Conservation (phyloP, 2,329 filamentous ascomycete species). For the Diaporthe sp. region DNA sequence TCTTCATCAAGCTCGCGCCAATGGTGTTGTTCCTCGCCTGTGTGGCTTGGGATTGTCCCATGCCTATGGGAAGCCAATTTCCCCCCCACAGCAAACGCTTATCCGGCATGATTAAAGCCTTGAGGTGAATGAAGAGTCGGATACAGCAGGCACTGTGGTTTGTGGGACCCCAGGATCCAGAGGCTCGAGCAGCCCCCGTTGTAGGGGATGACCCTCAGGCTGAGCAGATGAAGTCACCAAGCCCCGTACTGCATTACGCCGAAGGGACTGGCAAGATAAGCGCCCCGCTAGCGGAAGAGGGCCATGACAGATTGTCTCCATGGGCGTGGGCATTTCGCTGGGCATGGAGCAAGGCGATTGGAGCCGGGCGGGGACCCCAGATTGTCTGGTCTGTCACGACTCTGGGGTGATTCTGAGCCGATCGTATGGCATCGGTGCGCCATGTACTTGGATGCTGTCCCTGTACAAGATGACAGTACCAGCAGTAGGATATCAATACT, state of each 20-base stretch:
- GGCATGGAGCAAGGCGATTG: conserved; percentile 20
- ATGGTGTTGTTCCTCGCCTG: conserved; percentile 11
- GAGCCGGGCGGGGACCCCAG: conserved; percentile 36
- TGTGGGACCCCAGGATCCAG: not conserved
- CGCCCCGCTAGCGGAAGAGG: conserved; percentile 32
- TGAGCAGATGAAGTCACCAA: conserved; percentile 18
- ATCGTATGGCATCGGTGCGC: conserved; percentile 8
- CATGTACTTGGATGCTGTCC: conserved; percentile 4
- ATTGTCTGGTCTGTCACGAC: conserved; percentile 35
- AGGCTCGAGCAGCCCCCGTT: conserved; percentile 1
- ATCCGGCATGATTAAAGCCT: not conserved
- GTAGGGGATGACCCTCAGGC: not conserved
- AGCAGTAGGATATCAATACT: not conserved
- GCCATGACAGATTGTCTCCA: conserved; percentile 25
- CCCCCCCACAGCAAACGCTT: conserved; percentile 3
- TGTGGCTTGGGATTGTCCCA: conserved; percentile 2
- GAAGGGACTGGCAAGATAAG: conserved; percentile 34
- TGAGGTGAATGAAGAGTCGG: not conserved
- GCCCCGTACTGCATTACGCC: conserved; percentile 20
- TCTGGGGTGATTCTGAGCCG: conserved; percentile 38
- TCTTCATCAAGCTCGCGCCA: conserved; percentile 18
- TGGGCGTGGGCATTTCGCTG: conserved; percentile 22
- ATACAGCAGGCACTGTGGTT: not conserved
- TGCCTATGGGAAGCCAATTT: not conserved
- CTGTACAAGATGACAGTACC: conserved; percentile 23